phyloP scores from a whole-genome alignment of 768 basidiomycete genomes.

The Lactarius quietus region DNA sequence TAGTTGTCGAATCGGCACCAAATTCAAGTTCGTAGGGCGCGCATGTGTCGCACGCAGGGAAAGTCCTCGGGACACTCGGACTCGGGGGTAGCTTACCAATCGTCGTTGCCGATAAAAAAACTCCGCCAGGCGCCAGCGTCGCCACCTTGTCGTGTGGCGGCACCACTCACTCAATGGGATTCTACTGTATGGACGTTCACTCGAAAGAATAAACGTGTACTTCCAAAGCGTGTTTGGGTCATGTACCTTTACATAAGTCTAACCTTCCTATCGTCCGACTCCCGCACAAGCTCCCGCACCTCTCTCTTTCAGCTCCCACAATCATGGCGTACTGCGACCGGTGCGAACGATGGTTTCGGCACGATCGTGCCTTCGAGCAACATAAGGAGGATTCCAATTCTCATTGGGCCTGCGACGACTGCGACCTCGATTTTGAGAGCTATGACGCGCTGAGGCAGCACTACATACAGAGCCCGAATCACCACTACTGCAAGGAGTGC shows the following conservation, averaged over 20 bases:
- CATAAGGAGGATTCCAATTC: slow-evolving; percentile 29
- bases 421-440: slow-evolving; percentile 42
- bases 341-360: slow-evolving; percentile 22
- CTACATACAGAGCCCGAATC: neutral
- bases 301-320: neutral
- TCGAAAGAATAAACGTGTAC: too few relatives aligned
- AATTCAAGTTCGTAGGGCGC: too few relatives aligned
- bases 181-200: too few relatives aligned
- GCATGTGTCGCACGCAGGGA: too few relatives aligned
- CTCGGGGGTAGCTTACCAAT: too few relatives aligned
- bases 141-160: too few relatives aligned
- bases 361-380: slow-evolving; percentile 28
- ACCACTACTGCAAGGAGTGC: slow-evolving; percentile 7
- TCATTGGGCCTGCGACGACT: slow-evolving; percentile 48
- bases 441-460: neutral
- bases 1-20: too few relatives aligned
- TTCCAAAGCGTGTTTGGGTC: neutral
- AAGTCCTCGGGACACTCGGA: too few relatives aligned
- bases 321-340: slow-evolving; percentile 13
- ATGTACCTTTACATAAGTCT: neutral
- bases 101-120: too few relatives aligned
- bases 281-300: neutral
- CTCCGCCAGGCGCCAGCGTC: too few relatives aligned
- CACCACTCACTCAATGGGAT: too few relatives aligned
- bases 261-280: neutral